Evolutionary conservation across 257 asterid genomes (phyloP), one percentile per base, ranked within the genome.

Genomic region (Buddleja alternifolia): DNA sequence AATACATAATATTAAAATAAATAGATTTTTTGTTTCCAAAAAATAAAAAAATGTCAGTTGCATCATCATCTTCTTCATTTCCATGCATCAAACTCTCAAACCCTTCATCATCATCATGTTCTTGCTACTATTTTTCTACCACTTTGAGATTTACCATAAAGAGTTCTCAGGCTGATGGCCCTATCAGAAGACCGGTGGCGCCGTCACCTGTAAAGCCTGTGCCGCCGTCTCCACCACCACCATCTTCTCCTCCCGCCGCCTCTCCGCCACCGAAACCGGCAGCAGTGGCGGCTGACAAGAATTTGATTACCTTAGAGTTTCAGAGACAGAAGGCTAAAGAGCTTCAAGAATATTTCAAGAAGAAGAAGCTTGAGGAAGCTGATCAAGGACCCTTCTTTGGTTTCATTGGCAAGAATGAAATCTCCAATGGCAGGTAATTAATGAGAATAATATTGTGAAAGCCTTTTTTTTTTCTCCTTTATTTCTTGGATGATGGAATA

Each of bases 271-370:
- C 77, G 53, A 60, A 29, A 79, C 76, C 83, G 63, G 85, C 66
- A 76, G 65, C 80, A 39, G 81, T 52, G 55, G 77, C 76, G 24
- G 39, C 76, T 17, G 92, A 59, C 32, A 84, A 71, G 71, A 74
- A 73, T 80, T 83, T 73, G 76, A 67, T 87, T 45, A 94, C 97
- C 15, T 9, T 89, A 82, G 98, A 91, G 78, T 89, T 94, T 40
- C 99, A 94, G 85, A 94, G 99, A 81, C 90, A 84, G 81, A 94
- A 85, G 81, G 99, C 99, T 1, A 94, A 85, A 82, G 99, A 87
- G 81, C 85, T 94, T 60, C 98, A 86, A 75, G 96, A 86, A 16
- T 91, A 94, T 63, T 94, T 94, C 81, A 94, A 81, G 88, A 78
- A 85, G 95, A 94, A 89, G 90, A 94, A 91, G 77, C 85, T 92